Evolutionary conservation across 179 eudicot genomes (phyloP).

Genomic region (Pouteria campechiana): DNA sequence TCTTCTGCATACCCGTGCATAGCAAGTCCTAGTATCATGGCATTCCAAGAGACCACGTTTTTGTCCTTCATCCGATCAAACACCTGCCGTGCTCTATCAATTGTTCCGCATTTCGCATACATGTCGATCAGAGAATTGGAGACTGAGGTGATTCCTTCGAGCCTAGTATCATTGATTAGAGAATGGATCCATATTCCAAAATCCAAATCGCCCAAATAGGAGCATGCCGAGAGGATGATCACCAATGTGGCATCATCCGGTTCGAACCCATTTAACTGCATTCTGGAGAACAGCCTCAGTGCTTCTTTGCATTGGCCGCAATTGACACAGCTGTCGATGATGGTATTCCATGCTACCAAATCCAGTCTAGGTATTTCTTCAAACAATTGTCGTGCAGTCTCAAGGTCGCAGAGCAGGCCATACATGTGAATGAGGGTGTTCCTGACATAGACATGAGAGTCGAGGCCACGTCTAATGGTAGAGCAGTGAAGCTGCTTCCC

Average conservation of each 20-base stretch:
- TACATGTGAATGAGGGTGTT: constrained; percentile 32
- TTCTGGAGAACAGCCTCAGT: constrained; percentile 12
- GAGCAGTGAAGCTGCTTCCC: constrained; percentile 28
- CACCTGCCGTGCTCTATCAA: constrained; percentile 12
- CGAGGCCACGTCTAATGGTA: constrained; percentile 15
- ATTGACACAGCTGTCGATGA: constrained; percentile 21
- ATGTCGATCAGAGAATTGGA: constrained; percentile 28
- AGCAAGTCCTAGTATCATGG: constrained; percentile 20
- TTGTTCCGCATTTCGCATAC: constrained; percentile 31
- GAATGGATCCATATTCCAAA: constrained; percentile 28
- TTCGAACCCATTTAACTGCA: constrained; percentile 3
- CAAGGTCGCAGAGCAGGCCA: constrained; percentile 12
- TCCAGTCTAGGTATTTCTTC: constrained; percentile 12
- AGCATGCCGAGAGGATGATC: constrained; percentile 21
- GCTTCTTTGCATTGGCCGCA: constrained; percentile 16
- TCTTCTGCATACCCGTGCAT: constrained; percentile 10
- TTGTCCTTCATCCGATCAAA: constrained; percentile 13
- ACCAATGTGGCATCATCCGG: constrained; percentile 25
- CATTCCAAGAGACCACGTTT: constrained; percentile 22
- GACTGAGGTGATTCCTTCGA: constrained; percentile 1
- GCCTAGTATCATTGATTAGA: neutral
- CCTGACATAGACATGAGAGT: constrained; percentile 18
- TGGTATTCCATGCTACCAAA: constrained; percentile 25
- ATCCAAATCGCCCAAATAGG: constrained; percentile 13
- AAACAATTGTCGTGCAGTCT: constrained; percentile 17